Evolutionary conservation across 2,329 filamentous ascomycete genomes (phyloP).

Genomic region (Colletotrichum zoysiae): DNA sequence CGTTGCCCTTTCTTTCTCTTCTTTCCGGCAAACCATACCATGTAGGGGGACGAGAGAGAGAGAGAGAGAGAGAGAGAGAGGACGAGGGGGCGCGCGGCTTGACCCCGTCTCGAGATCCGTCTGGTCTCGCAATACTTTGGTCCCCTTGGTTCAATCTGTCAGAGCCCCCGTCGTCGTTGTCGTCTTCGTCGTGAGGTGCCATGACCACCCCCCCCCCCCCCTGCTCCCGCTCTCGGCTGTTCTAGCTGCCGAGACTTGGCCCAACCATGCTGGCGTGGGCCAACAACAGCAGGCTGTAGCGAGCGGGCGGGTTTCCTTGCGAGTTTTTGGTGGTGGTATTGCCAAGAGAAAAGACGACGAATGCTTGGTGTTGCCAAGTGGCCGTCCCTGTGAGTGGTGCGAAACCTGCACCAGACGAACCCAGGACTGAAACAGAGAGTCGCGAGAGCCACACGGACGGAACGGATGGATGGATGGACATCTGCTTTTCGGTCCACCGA

Average conservation of each 20-base stretch:
- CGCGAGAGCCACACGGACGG: neutral
- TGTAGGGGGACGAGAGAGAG: too few relatives aligned
- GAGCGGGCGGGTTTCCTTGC: neutral
- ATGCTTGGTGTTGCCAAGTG: slow-evolving; percentile 27
- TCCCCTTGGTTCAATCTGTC: slow-evolving; percentile 6
- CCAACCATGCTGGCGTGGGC: neutral
- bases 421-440: slow-evolving; percentile 34
- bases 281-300: neutral
- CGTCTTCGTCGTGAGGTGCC: neutral
- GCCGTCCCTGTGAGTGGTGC: slow-evolving; percentile 17
- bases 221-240: slow-evolving; percentile 10
- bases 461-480: neutral
- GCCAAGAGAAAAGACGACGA: slow-evolving; percentile 22
- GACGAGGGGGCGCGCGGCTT: neutral
- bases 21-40: too few relatives aligned
- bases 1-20: slow-evolving; percentile 11
- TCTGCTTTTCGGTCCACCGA: neutral
- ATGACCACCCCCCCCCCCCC: neutral
- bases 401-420: slow-evolving; percentile 38
- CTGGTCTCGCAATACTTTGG: slow-evolving; percentile 1
- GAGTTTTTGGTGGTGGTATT: neutral
- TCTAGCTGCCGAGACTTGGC: slow-evolving; percentile 24
- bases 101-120: slow-evolving; percentile 9
- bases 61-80: neutral
- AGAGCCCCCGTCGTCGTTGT: neutral